A percentile compares a stretch with the other conserved stretches of the same genome.
Conservation (phyloP, 352 stramenopile species). For the Pythium monospermum region DNA sequence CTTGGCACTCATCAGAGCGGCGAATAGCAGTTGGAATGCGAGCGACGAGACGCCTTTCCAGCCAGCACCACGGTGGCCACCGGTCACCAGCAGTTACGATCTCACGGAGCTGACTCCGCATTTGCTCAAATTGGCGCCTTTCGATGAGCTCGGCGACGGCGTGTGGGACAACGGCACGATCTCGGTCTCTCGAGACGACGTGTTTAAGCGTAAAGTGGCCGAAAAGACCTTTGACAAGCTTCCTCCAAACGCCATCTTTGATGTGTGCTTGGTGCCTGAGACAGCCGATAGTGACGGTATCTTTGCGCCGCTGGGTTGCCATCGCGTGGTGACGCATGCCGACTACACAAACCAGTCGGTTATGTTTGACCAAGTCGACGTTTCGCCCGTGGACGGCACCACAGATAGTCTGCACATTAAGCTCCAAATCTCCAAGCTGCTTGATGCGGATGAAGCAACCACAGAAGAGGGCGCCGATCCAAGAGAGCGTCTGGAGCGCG, state of each 20-base stretch:
- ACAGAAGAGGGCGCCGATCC: background rate
- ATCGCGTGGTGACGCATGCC: slow-evolving; percentile 53
- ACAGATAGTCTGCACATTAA: slow-evolving; percentile 44
- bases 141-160: slow-evolving; percentile 53
- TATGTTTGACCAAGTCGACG: slow-evolving; percentile 43
- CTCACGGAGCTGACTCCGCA: slow-evolving; percentile 35
- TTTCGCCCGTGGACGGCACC: slow-evolving; percentile 32
- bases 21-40: slow-evolving; percentile 10
- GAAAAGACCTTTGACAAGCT: slow-evolving; percentile 65
- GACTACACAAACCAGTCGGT: slow-evolving; percentile 78
- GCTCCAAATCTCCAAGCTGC: slow-evolving; percentile 51
- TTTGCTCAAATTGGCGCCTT: slow-evolving; percentile 41
- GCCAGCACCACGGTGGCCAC: slow-evolving; percentile 33
- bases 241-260: slow-evolving; percentile 58
- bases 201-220: slow-evolving; percentile 34
- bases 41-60: slow-evolving; percentile 16
- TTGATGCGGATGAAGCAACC: slow-evolving; percentile 19
- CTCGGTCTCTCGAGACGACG: slow-evolving; percentile 61
- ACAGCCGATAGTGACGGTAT: slow-evolving; percentile 63
- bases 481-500: background rate
- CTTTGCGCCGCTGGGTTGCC: slow-evolving; percentile 39
- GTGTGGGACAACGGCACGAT: slow-evolving; percentile 79
- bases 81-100: slow-evolving; percentile 38
- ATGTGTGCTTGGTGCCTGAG: slow-evolving; percentile 70
- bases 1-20: background rate